A percentile compares a stretch with the other conserved stretches of the same genome.
Conservation (phyloP, 768 basidiomycete species). For the Mycena crocata region DNA sequence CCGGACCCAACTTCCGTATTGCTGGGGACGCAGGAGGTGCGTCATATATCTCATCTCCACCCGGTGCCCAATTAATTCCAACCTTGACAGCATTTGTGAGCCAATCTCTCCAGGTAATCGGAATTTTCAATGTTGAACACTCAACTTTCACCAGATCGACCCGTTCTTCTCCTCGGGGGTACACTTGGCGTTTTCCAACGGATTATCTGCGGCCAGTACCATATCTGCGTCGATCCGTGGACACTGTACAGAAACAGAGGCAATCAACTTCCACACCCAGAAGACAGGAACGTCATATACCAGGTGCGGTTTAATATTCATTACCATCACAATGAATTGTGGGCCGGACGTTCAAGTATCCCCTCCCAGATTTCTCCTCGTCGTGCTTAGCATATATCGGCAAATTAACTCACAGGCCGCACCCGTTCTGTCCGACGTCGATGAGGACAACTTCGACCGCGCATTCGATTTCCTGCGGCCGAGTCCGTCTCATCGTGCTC, state of each 20-base stretch:
- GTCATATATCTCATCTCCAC: too few relatives aligned
- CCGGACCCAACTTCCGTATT: slow-evolving; percentile 14
- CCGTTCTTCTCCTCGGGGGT: slow-evolving; percentile 37
- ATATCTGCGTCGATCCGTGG: slow-evolving; percentile 48
- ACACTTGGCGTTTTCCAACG: slow-evolving; percentile 38
- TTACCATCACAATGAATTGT: background rate
- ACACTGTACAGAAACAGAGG: slow-evolving; percentile 44
- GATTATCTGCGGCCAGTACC: slow-evolving; percentile 48
- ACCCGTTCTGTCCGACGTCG: slow-evolving; percentile 54
- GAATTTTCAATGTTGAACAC: background rate
- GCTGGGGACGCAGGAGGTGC: slow-evolving; percentile 20
- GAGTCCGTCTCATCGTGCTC: slow-evolving; percentile 34
- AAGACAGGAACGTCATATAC: slow-evolving; percentile 50
- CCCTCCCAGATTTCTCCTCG: slow-evolving; percentile 53
- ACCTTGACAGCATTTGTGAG: slow-evolving; percentile 16
- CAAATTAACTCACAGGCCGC: slow-evolving; percentile 56
- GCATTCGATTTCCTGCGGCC: slow-evolving; percentile 58
- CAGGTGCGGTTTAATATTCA: slow-evolving; percentile 42
- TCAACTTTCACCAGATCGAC: slow-evolving; percentile 3
- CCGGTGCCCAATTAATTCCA: background rate
- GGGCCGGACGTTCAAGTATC: background rate
- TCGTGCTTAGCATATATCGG: slow-evolving; percentile 60
- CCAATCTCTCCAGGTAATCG: background rate
- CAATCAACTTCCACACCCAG: slow-evolving; percentile 45
- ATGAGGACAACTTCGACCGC: slow-evolving; percentile 61